These are phyloP conservation scores for Gracilaria caudata DNA, from an alignment of 23 red algal species.

Conservation along the genomic window DNA sequence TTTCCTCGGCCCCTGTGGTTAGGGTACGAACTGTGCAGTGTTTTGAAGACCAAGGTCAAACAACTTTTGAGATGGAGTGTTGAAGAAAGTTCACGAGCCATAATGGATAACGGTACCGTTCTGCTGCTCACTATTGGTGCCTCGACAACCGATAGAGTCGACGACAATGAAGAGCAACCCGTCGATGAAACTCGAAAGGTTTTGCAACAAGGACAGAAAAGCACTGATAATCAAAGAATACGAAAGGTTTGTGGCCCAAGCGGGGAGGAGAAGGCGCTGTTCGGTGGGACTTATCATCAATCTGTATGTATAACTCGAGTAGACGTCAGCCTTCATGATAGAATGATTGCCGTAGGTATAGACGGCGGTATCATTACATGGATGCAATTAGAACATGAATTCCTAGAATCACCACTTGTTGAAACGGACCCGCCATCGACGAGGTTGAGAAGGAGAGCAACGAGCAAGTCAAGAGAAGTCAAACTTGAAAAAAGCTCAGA, in stretches of 20 bases:
- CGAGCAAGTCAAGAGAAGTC: neutral
- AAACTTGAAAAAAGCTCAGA: neutral
- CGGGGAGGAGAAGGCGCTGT: conserved; percentile 3
- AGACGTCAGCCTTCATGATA: conserved; percentile 8
- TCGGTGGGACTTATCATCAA: conserved; percentile 40
- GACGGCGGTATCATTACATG: conserved; percentile 56
- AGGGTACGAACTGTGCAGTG: conserved; percentile 1
- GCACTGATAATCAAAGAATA: neutral
- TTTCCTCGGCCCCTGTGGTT: conserved; percentile 61
- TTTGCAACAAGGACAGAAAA: too few species aligned
- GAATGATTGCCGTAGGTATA: conserved; percentile 57
- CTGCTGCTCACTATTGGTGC: conserved; percentile 5
- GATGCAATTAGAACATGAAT: neutral
- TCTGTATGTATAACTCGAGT: conserved; percentile 30
- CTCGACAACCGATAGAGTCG: neutral
- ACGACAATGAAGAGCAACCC: neutral
- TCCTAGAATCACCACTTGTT: neutral
- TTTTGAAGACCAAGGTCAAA: conserved; percentile 17
- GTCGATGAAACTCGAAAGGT: neutral
- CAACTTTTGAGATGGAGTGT: conserved; percentile 41
- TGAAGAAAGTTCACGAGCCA: neutral
- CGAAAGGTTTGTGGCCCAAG: neutral
- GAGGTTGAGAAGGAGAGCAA: neutral
- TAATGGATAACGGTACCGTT: neutral
- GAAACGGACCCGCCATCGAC: neutral